Conservation (phyloP, 148 eudicot genomes). For the Vaccinium myrtillus region DNA sequence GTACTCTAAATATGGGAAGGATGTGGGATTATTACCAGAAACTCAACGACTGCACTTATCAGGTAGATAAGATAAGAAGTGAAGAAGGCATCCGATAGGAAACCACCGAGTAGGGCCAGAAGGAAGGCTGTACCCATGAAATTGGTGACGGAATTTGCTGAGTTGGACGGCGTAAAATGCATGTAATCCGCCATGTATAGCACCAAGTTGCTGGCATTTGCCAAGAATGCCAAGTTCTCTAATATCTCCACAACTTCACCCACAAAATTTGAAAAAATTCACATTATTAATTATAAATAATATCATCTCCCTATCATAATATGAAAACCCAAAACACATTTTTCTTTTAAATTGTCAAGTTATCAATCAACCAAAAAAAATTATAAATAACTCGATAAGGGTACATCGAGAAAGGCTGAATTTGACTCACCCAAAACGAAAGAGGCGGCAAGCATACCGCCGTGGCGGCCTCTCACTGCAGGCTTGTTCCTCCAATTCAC, state of each 20-base stretch:
- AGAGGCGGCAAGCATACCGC: slow-evolving; percentile 53
- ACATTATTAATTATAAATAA: no score
- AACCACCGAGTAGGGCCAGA: slow-evolving; percentile 71
- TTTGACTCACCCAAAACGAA: slow-evolving; percentile 43
- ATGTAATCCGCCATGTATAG: slow-evolving; percentile 51
- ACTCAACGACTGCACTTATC: slow-evolving; percentile 48
- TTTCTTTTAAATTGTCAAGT: no score
- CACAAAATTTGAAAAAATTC: no score
- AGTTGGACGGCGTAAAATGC: slow-evolving; percentile 56
- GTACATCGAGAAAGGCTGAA: neutral
- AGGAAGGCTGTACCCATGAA: slow-evolving; percentile 88
- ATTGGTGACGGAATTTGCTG: slow-evolving; percentile 66
- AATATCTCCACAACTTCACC: slow-evolving; percentile 52
- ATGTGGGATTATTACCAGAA: slow-evolving; percentile 41
- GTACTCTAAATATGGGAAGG: no score
- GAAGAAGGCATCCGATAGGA: slow-evolving; percentile 68
- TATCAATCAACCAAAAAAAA: no score
- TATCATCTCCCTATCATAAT: no score
- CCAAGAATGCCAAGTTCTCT: slow-evolving; percentile 75
- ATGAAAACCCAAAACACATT: neutral
- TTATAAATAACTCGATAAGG: no score
- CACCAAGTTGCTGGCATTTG: slow-evolving; percentile 84
- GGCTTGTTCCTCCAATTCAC: slow-evolving; percentile 47
- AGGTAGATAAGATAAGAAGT: slow-evolving; percentile 57
- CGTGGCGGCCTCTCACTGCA: slow-evolving; percentile 44